Evolutionary conservation across 768 basidiomycete species (phyloP).

Genomic region (Austroboletus eburneus): DNA sequence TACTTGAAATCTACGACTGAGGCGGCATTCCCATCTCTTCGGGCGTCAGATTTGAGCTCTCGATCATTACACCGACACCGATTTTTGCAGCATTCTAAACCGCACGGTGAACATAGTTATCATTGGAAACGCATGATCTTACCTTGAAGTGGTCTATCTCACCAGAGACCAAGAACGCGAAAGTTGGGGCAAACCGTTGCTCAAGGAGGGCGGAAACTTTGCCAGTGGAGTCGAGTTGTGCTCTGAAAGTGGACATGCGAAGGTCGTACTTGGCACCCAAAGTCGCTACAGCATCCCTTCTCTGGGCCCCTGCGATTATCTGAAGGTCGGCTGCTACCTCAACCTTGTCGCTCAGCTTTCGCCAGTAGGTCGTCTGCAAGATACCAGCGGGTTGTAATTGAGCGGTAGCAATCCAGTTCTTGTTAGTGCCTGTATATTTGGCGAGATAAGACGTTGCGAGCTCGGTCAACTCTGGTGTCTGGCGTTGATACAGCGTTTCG

Average conservation of each 20-base stretch:
- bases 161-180: conserved; percentile 90
- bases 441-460: conserved; percentile 71
- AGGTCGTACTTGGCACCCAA: conserved; percentile 97
- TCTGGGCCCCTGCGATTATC: conserved; percentile 69
- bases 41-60: conserved; percentile 74
- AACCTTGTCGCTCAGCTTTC: conserved; percentile 91
- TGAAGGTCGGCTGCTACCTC: conserved; percentile 96
- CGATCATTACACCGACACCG: conserved; percentile 97
- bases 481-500: conserved; percentile 81
- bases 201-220: conserved; percentile 95
- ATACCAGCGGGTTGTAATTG: conserved; percentile 80
- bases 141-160: conserved; percentile 99
- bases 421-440: conserved; percentile 68
- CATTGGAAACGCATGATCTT: conserved; percentile 12
- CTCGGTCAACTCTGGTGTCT: conserved; percentile 67
- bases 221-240: conserved; percentile 90
- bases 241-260: conserved; percentile 88
- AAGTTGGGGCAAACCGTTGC: conserved; percentile 92
- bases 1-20: conserved; percentile 38
- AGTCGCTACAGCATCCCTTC: conserved; percentile 89
- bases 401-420: conserved; percentile 91
- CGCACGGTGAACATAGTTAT: not conserved
- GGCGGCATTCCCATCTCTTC: conserved; percentile 76
- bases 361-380: conserved; percentile 93
- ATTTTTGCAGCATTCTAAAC: conserved; percentile 86